Base-by-base conservation (phyloP, 768 basidiomycete species). In the Pleurotus tuoliensis region DNA sequence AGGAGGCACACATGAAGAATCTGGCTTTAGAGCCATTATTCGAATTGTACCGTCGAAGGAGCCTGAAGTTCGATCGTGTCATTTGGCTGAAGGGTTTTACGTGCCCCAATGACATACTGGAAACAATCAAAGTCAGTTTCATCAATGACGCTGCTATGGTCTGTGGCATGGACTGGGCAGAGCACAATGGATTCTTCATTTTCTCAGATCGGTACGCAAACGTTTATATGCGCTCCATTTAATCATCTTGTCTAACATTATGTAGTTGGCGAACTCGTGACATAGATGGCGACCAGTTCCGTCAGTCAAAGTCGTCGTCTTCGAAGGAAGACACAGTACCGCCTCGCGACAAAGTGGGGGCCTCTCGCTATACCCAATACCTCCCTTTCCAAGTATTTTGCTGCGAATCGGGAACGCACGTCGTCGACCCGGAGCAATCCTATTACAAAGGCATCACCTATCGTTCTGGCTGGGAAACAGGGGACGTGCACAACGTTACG, bases 151-250 rank as follows among this genome's bases (percentile, higher is more conserved):
- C 97, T 2, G 92, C 94, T 0, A 93, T 99, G 92, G 94, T 98
- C 1, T 98, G 97, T 67, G 96, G 95, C n/a, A 98, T 98, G 96
- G 97, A 99, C 67, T 99, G 97, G 97, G 96, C 94, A 9, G 95
- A 99, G 71, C 90, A 94, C 65, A 92, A 94, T 61, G 94, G 94
- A 0, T 90, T 93, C 72, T 99, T 98, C 77, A 94, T 98, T 62
- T 98, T 97, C 73, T 98, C 95, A 15, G 96, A 98, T 71, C 80
- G 96, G 94, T 92, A 61, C 48, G 86, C 69, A 34, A 2, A 3
- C 4, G 30, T 34, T 9, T 3, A 34, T 11, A 9, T 11, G 11
- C 11, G 8, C 3, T 11, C 30, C 30, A 8, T 34, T 1, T 9
- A 12, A 34, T 34, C 8, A 2, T 9, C 30, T 0, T 44, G 3